phyloP scores from a whole-genome alignment of 2,329 filamentous ascomycete species.

The Beauveria bassiana region DNA sequence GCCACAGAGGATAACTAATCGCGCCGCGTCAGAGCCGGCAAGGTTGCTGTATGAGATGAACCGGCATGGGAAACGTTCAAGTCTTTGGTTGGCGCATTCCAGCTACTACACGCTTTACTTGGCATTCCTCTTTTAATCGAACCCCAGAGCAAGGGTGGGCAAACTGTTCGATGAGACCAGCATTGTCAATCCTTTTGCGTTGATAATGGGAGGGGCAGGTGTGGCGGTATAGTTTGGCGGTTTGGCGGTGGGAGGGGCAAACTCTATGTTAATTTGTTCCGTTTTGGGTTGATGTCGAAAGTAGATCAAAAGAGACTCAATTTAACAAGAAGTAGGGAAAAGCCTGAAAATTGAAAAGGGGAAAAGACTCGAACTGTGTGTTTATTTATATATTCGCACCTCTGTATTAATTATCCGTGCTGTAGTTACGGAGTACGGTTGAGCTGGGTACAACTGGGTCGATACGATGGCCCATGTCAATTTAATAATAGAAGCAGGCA shows the following conservation, averaged over 20 bases:
- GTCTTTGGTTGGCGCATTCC: neutral
- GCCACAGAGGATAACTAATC: neutral
- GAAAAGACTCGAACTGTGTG: no score
- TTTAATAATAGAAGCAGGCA: neutral
- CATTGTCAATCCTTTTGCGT: neutral
- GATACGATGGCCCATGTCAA: neutral
- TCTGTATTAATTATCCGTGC: neutral
- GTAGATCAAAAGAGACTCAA: neutral
- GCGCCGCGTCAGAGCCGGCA: neutral
- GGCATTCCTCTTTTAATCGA: neutral
- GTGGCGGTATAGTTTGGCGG: neutral
- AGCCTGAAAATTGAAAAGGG: neutral
- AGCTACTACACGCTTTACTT: neutral
- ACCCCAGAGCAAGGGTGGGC: neutral
- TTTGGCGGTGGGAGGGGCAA: neutral
- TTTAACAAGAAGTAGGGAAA: neutral
- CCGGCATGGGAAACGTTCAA: neutral
- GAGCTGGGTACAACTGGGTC: neutral
- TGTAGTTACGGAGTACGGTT: neutral
- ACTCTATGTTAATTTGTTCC: neutral
- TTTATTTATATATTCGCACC: no score
- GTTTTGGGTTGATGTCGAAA: neutral
- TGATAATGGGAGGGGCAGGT: neutral
- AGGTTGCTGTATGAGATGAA: neutral
- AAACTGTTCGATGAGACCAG: neutral